Conservation (phyloP, 495 filamentous ascomycete species). For the Neurospora sp. region DNA sequence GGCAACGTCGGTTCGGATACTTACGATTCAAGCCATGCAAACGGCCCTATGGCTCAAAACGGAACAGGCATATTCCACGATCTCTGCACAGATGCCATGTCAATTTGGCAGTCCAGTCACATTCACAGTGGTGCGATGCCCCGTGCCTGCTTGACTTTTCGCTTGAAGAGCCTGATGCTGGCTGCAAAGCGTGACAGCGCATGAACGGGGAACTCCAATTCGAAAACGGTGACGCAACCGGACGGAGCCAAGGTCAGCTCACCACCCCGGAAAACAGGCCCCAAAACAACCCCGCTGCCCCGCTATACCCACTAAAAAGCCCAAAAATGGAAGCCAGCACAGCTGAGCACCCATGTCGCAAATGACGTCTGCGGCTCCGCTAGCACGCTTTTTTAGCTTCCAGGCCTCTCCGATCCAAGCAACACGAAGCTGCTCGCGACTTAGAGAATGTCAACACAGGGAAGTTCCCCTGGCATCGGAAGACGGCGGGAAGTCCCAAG, state of each 20-base stretch:
- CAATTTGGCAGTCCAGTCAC: neutral
- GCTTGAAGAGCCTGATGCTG: neutral
- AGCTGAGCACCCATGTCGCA: constrained; percentile 8
- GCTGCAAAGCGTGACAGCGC: neutral
- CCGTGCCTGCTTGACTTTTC: neutral
- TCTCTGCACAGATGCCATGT: neutral
- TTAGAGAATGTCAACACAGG: neutral
- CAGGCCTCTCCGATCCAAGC: neutral
- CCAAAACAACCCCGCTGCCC: neutral
- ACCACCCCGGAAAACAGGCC: neutral
- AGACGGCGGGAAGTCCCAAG: neutral
- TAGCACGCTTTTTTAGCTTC: neutral
- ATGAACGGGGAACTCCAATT: neutral
- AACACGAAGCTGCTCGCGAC: neutral
- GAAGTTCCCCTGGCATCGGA: neutral
- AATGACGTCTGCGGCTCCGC: constrained; percentile 25
- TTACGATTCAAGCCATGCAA: neutral
- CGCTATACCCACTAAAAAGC: neutral
- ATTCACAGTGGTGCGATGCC: neutral
- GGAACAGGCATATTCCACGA: neutral
- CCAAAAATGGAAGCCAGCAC: neutral
- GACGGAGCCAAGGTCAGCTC: neutral
- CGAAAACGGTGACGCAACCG: neutral
- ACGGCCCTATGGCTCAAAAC: neutral
- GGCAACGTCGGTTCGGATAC: neutral